Evolutionary conservation across 768 basidiomycete genomes (phyloP), one percentile per base, ranked within the genome.

Genomic region (Daedaleopsis sinensis): DNA sequence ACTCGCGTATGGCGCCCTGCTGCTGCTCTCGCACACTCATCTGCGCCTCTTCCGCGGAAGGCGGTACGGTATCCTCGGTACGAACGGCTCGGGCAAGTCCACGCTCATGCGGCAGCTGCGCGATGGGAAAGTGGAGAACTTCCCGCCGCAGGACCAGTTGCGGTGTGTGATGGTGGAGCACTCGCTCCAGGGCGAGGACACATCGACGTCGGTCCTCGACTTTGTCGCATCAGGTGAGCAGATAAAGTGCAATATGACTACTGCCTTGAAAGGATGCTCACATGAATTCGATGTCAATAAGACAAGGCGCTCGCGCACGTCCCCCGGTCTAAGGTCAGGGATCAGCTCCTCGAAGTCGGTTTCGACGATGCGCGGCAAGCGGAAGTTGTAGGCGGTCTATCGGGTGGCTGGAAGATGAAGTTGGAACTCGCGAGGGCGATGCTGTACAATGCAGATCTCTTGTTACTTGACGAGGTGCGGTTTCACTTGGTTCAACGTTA

Each of bases 381-480:
- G 43, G 92, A 96, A 68, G 78, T 84, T 54, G 95, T 98, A 62
- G 94, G 91, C 51, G 89, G 92, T 44, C 80, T 98, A 62, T 97
- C 95, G 15, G 96, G 96, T 69, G 96, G 96, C 46, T 98, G 96
- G 96, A 98, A 98, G 80, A 98, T 98, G 96, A 97, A 97, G 76
- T 84, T 98, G 55, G 96, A 98, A 73, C 83, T 98, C 43, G 94
- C 94, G 9, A 81, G 96, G 66, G 96, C 96, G 13, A 98, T 98
- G 94, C 79, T 98, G 53, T 96, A 96, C 79, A 94, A 96, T 68
- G 96, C 92, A 12, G 91, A 93, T 75, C 79, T 93, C 38, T 80
- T 93, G 13, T 78, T 93, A 51, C 83, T 93, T n/a, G 91, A 96
- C 69, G 94, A 95, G 83, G 89, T 90, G 63, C 62, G 58, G 35